Conservation (phyloP, 2,329 filamentous ascomycete genomes). For the Xylariaceae sp. region DNA sequence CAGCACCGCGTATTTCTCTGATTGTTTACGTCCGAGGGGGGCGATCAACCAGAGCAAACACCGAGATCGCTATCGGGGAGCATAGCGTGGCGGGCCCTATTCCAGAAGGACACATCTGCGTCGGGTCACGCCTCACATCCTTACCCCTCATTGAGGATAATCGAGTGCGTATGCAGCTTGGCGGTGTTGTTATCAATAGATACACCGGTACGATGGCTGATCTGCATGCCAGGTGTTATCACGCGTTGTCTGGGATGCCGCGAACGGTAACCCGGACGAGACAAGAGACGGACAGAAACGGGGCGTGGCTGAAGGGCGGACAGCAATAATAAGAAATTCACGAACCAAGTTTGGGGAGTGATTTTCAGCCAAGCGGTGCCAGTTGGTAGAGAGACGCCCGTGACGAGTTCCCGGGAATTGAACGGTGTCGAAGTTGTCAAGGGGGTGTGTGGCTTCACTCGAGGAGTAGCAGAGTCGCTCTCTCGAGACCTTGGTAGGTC, state of each 20-base stretch:
- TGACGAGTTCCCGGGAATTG: neutral
- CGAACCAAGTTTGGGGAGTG: neutral
- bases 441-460: neutral
- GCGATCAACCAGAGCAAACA: neutral
- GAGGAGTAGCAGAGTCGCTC: neutral
- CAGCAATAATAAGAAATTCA: neutral
- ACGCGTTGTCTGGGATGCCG: conserved; percentile 38
- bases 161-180: conserved; percentile 44
- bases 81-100: neutral
- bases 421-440: neutral
- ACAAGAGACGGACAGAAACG: neutral
- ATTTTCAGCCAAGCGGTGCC: neutral
- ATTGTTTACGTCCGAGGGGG: neutral
- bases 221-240: conserved; percentile 50
- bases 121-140: conserved; percentile 49
- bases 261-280: neutral
- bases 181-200: conserved; percentile 42
- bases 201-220: conserved; percentile 42
- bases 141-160: conserved; percentile 47
- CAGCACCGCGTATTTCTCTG: conserved; percentile 34
- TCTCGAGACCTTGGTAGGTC: neutral
- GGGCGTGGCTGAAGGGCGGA: neutral
- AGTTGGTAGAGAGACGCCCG: neutral
- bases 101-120: conserved; percentile 50
- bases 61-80: neutral